Base-by-base conservation (phyloP, 2,329 filamentous ascomycete genomes). In the Phialophora tarda region DNA sequence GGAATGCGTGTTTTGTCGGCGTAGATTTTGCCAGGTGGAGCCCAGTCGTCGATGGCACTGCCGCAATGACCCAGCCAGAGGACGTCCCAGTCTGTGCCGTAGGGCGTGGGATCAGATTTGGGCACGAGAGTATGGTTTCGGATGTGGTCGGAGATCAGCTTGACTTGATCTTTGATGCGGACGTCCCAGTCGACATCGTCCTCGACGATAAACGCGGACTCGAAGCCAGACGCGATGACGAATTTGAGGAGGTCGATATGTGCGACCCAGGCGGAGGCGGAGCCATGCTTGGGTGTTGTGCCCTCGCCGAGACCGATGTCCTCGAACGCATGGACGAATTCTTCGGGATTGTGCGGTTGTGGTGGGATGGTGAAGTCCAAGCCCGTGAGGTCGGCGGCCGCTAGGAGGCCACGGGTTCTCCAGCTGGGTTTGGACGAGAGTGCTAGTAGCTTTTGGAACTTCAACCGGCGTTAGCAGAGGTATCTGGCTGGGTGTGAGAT, bases 11-110 rank as follows among this genome's bases (percentile, higher is more conserved):
- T 60, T 1, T 44, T 10, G 30, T 69, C 61, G 61, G 58, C 54
- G 53, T 63, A 50, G 6, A 55, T 41, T 10, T 24, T 28, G 14
- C 44, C 38, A 6, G 58, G 59, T 1, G 28, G 48, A 2, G 26
- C 32, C 8, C 26, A 14, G 32, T 56, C 56, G 12, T 59, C 53
- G 14, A 44, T 59, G n/a, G 48, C 57, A 4, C 34, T 14, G 28
- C 80, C 80, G 66, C 82, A 84, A 65, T 83, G 81, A 24, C 83
- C 83, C 0, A 83, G 71, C 82, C 82, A 84, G 12, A 85, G 77
- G 1, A 85, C 65, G 65, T 85, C 83, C 83, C 83, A 85, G 64
- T 79, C 75, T 61, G 80, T 78, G 24, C 83, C 82, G 58, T 83
- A 85, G 0, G 83, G 65, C 4, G 50, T 59, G 3, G 38, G 48